Conservation (phyloP, 73 alveolate species). For the Halteria grandinella region DNA sequence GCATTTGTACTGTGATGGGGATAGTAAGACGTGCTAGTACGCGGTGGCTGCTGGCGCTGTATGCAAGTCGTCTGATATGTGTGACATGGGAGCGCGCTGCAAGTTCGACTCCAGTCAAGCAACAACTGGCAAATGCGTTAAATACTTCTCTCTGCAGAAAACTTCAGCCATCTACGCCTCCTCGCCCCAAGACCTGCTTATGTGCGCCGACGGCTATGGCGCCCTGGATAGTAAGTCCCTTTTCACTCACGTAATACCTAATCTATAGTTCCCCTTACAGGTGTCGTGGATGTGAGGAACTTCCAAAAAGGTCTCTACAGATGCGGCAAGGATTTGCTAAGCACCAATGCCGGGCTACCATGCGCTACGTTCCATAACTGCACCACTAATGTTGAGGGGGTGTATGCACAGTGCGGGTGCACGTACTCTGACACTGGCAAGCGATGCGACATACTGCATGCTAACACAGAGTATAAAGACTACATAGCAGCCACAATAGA, state of each 20-base stretch:
- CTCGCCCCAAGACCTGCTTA: constrained; percentile 5
- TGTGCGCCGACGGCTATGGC: constrained; percentile 37
- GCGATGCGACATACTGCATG: constrained; percentile 11
- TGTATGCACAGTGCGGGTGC: constrained; percentile 39
- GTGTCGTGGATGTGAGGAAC: constrained; percentile 32
- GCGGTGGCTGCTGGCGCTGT: neutral
- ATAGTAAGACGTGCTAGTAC: neutral
- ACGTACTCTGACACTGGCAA: constrained; percentile 9
- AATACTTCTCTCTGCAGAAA: constrained; percentile 2
- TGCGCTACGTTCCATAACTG: constrained; percentile 4
- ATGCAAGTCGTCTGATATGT: constrained; percentile 28
- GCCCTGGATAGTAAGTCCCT: constrained; percentile 29
- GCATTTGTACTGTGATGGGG: constrained; percentile 35
- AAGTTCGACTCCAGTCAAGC: constrained; percentile 12
- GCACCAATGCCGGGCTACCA: constrained; percentile 4
- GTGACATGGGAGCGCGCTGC: constrained; percentile 43
- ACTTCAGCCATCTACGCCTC: constrained; percentile 24
- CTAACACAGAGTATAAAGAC: constrained; percentile 13
- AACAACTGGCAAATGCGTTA: constrained; percentile 17
- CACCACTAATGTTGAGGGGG: constrained; percentile 22
- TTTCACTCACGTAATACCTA: too few relatives aligned
- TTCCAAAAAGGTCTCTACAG: constrained; percentile 10
- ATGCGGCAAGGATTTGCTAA: constrained; percentile 17
- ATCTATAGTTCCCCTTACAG: constrained; percentile 13
- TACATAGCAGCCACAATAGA: constrained; percentile 4